phyloP scores from a whole-genome alignment of 805 yeast genomes.

The Vanderwaltozyma polyspora region DNA sequence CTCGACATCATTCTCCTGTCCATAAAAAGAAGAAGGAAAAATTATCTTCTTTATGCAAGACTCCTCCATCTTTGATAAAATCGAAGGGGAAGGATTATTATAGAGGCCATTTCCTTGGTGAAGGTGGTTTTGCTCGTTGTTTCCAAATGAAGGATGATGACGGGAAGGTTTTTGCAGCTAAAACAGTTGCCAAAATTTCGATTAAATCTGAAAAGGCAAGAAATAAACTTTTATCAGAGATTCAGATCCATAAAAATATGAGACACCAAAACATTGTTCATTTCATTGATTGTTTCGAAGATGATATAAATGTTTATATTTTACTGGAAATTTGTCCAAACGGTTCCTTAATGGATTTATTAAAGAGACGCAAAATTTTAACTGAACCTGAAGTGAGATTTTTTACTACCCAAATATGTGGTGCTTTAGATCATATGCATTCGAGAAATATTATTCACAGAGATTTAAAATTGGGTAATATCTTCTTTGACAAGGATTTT shows the following conservation, averaged over 20 bases:
- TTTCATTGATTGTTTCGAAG: slow-evolving; percentile 94
- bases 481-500: slow-evolving; percentile 89
- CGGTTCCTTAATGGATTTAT: slow-evolving; percentile 86
- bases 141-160: slow-evolving; percentile 88
- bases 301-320: slow-evolving; percentile 86
- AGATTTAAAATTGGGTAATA: slow-evolving; percentile 91
- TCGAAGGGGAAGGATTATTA: slow-evolving; percentile 86
- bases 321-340: slow-evolving; percentile 90
- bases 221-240: slow-evolving; percentile 74
- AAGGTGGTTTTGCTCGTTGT: slow-evolving; percentile 98
- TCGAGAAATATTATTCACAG: slow-evolving; percentile 87
- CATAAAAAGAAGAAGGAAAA: slow-evolving; percentile 77
- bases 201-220: slow-evolving; percentile 84
- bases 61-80: slow-evolving; percentile 90
- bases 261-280: slow-evolving; percentile 83
- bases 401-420: slow-evolving; percentile 84
- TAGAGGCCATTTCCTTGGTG: slow-evolving; percentile 85
- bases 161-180: slow-evolving; percentile 88
- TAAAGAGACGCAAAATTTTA: slow-evolving; percentile 72
- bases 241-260: slow-evolving; percentile 87
- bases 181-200: slow-evolving; percentile 94
- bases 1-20: neutral
- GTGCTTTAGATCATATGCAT: slow-evolving; percentile 90
- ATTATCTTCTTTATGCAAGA: slow-evolving; percentile 80
- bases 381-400: slow-evolving; percentile 86